phyloP scores from a whole-genome alignment of 73 alveolate species.

The Stentor roeselii region DNA sequence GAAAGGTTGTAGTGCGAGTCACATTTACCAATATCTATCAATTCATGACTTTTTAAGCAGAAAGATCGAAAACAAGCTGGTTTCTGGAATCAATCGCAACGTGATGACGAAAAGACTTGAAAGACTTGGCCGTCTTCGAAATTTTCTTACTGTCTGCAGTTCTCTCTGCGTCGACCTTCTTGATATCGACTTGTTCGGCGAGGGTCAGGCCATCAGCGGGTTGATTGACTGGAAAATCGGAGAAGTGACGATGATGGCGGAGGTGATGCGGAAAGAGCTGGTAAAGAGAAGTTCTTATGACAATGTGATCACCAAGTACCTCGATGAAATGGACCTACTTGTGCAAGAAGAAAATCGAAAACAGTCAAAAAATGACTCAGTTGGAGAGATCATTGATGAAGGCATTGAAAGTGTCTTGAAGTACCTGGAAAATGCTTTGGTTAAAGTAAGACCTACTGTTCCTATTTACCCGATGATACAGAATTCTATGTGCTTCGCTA shows the following conservation, averaged over 20 bases:
- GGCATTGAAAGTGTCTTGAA: slow-evolving; percentile 4
- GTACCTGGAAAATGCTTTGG: not conserved
- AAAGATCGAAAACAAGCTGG: not conserved
- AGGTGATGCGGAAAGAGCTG: not conserved
- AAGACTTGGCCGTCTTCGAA: not conserved
- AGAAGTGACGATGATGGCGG: slow-evolving; percentile 7
- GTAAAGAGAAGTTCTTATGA: not conserved
- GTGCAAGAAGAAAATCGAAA: slow-evolving; percentile 3
- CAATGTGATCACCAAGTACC: slow-evolving; percentile 2
- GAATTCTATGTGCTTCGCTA: not conserved
- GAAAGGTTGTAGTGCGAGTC: slow-evolving; percentile 4
- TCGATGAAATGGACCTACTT: slow-evolving; percentile 12
- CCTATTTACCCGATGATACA: slow-evolving; percentile 8
- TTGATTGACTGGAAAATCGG: slow-evolving; percentile 12
- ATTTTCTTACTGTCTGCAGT: not conserved
- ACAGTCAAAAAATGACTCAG: not conserved
- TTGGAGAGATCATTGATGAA: not conserved
- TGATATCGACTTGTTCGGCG: not conserved
- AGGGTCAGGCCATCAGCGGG: not conserved
- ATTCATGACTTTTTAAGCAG: not conserved
- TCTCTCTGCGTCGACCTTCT: not conserved
- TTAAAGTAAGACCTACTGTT: not conserved
- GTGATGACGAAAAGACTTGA: not conserved
- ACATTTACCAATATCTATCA: not conserved
- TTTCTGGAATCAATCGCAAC: not conserved